These are phyloP conservation scores for Bryoerythrophyllum caledonicum DNA, from an alignment of 225 moss, liverwort and hornwort species.

Conservation along the genomic window DNA sequence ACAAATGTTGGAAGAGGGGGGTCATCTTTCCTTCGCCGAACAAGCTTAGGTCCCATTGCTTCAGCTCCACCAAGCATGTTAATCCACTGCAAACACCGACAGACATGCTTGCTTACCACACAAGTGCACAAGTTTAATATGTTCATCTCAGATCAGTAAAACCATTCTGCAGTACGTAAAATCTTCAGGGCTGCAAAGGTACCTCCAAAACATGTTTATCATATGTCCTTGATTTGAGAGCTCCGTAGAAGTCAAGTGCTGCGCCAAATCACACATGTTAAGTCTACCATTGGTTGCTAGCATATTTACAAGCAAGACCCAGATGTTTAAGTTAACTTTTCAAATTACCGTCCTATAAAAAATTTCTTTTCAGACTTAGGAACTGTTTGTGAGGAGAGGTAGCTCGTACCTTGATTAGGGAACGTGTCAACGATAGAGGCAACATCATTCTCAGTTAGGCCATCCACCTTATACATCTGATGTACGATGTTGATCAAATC, in stretches of 20 bases:
- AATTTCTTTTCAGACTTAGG: background rate
- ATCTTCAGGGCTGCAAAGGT: constrained; percentile 9
- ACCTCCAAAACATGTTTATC: constrained; percentile 85
- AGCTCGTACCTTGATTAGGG: constrained; percentile 82
- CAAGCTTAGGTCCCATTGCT: constrained; percentile 61
- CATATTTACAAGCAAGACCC: background rate
- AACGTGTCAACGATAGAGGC: constrained; percentile 71
- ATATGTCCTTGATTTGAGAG: constrained; percentile 87
- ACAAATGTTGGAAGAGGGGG: constrained; percentile 71
- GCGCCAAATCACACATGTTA: constrained; percentile 34
- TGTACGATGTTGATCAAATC: constrained; percentile 87
- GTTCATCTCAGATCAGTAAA: background rate
- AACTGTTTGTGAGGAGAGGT: background rate
- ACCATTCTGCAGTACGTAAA: background rate
- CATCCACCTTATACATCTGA: constrained; percentile 87
- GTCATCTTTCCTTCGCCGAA: constrained; percentile 62
- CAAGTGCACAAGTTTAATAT: background rate
- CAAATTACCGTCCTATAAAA: background rate
- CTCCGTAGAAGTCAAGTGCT: constrained; percentile 97
- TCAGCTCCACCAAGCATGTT: constrained; percentile 73
- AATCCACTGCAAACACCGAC: constrained; percentile 64
- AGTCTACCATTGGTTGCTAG: background rate
- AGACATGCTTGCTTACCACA: background rate
- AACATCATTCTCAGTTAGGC: constrained; percentile 63
- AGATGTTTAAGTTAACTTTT: background rate